phyloP scores from a whole-genome alignment of 164 flowering plant genomes.

The Tetrastigma voinierianum region DNA sequence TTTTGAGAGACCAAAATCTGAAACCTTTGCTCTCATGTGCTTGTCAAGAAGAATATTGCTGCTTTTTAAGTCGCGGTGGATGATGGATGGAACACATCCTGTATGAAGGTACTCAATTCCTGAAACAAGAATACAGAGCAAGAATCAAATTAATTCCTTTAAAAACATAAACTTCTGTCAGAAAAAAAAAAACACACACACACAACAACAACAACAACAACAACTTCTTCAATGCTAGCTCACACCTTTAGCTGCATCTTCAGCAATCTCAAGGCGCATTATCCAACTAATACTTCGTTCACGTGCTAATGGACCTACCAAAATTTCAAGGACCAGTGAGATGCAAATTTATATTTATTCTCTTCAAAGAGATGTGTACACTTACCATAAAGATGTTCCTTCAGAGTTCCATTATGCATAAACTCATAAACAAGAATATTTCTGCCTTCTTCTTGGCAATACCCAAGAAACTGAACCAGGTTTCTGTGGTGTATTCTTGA shows the following conservation, averaged over 20 bases:
- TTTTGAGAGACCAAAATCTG: conserved; percentile 99
- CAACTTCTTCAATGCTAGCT: not conserved
- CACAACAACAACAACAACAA: not conserved
- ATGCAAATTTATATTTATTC: conserved; percentile 1
- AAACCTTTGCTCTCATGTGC: conserved; percentile 94
- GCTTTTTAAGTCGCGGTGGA: conserved; percentile 92
- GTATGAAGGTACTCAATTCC: conserved; percentile 97
- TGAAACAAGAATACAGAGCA: conserved; percentile 26
- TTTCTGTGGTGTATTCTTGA: conserved; percentile 98
- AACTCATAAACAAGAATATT: conserved; percentile 91
- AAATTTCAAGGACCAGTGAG: conserved; percentile 1
- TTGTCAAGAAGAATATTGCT: conserved; percentile 97
- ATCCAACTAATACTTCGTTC: conserved; percentile 72
- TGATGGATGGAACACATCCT: conserved; percentile 88
- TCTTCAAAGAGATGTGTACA: not conserved
- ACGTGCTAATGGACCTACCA: conserved; percentile 56
- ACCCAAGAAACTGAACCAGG: conserved; percentile 92
- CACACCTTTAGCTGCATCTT: conserved; percentile 95
- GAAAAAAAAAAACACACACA: not conserved
- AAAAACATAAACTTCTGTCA: not conserved
- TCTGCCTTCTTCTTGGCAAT: conserved; percentile 89
- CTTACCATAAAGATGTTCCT: conserved; percentile 95
- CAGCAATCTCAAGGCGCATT: conserved; percentile 97
- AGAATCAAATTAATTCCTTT: not conserved
- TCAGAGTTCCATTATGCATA: conserved; percentile 98